These are phyloP conservation scores for Daucus carota DNA, from an alignment of 129 eudicot genomes.

Conservation along the genomic window DNA sequence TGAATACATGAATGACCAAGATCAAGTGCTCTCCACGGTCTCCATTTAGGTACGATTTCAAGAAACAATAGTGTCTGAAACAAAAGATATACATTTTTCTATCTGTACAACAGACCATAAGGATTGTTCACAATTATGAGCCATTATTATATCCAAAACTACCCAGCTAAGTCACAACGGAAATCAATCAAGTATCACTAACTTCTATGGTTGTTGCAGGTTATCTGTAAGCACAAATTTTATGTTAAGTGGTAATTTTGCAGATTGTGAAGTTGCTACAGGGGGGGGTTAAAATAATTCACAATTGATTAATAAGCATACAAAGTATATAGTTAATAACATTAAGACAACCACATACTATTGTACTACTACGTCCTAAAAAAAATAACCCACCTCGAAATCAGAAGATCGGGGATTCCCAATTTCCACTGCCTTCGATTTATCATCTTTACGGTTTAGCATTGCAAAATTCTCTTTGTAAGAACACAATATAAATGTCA, in stretches of 20 bases:
- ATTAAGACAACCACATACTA: not conserved
- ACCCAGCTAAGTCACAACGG: not conserved
- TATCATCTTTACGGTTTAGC: constrained; percentile 84
- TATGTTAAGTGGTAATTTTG: not conserved
- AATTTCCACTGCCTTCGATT: constrained; percentile 63
- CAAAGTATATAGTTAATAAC: not conserved
- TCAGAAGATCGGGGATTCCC: constrained; percentile 95
- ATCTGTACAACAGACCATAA: not conserved
- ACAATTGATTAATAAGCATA: not conserved
- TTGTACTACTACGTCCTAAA: not conserved
- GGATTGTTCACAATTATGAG: not conserved
- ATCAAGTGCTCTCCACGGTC: not conserved
- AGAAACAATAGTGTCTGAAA: not conserved
- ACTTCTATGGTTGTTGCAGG: not conserved
- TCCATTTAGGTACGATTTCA: not conserved
- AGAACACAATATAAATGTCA: constrained; percentile 76
- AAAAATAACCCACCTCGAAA: constrained; percentile 56
- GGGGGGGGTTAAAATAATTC: not conserved
- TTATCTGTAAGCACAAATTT: not conserved
- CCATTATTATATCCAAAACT: not conserved
- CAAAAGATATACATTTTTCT: not conserved
- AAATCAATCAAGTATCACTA: not conserved
- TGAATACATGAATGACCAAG: not conserved
- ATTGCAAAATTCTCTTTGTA: constrained; percentile 71
- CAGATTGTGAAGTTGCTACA: not conserved